Base-by-base conservation (phyloP, 176 grass and related monocot genomes). In the Aegilops umbellulata region DNA sequence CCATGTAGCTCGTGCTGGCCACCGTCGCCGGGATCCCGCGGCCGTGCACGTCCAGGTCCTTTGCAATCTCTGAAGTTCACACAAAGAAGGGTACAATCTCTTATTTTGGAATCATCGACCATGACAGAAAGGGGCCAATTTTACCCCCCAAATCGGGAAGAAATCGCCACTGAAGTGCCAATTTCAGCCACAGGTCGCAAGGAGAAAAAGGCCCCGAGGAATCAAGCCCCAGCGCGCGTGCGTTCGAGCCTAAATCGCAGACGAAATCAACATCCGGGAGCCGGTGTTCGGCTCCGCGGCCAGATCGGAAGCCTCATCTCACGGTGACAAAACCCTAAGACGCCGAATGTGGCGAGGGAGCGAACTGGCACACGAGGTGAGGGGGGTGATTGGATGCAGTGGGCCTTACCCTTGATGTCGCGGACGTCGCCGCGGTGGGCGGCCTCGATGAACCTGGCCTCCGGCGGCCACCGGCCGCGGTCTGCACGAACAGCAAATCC, bases 351-450 rank as follows among this genome's bases (percentile, higher is more conserved):
- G 4, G 42, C 42, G 42, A 42, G 10, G 41, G 41, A 4, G 3
- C 42, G 42, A 46, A 46, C 42, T 46, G 42, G 3, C 12, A 0
- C 3, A 14, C 12, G 42, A 46, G 42, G 42, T 46, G 70, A 8
- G 13, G 11, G 39, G 66, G 3, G 12, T 0, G 13, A 47, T 47
- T 47, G 1, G 44, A 47, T 5, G 44, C 13, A 3, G 44, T 5
- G 64, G 69, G 4, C 13, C 27, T 76, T 76, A 82, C 79, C 65
- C 71, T 82, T 87, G 70, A 87, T 73, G 11, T 7, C 5, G 32
- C 79, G 44, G 79, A 82, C 62, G 41, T 82, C 8, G 8, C 79
- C 70, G 46, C 6, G 3, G 86, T 82, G 53, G 79, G 79, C 46
- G 47, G 70, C 69, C 16, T 32, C 31, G 61, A 87, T 25, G 70